Percentiles rank a stretch among this genome's conserved stretches.
These are phyloP conservation scores for Zymoseptoria pseudotritici DNA, from an alignment of 2,329 filamentous ascomycete genomes.

Conservation along the genomic window DNA sequence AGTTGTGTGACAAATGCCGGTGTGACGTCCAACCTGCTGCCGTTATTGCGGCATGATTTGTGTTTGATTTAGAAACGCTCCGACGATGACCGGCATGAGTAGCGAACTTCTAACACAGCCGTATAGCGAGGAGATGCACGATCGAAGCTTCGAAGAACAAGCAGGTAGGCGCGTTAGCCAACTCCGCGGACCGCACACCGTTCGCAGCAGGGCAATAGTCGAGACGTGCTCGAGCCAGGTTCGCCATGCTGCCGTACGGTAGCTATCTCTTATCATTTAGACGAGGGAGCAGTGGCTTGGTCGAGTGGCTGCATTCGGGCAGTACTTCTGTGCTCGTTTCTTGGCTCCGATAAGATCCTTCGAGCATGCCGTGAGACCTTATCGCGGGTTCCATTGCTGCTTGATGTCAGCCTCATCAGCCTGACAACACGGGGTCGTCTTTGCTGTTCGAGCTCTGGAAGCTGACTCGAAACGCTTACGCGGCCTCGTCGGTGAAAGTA, in stretches of 20 bases:
- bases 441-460: not conserved
- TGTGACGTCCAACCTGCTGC: not conserved
- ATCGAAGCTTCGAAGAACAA: not conserved
- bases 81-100: not conserved
- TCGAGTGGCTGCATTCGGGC: not conserved
- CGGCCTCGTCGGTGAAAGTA: not conserved
- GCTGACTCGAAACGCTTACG: not conserved
- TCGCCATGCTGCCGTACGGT: not conserved
- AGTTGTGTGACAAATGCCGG: not conserved
- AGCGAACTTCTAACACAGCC: not conserved
- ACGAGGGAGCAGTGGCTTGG: not conserved
- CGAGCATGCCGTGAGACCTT: not conserved
- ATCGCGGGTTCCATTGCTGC: not conserved
- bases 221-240: not conserved
- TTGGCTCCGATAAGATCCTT: not conserved
- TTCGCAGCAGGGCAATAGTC: not conserved
- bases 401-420: not conserved
- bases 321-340: not conserved
- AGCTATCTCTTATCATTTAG: not conserved
- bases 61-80: not conserved
- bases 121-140: constrained; percentile 5
- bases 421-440: too few species aligned
- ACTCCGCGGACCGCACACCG: not conserved
- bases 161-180: not conserved
- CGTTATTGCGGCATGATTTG: not conserved